Percentiles rank a stretch among this genome's conserved stretches.
phyloP scores from a whole-genome alignment of 306 rosid genomes.

The Senna siamea region DNA sequence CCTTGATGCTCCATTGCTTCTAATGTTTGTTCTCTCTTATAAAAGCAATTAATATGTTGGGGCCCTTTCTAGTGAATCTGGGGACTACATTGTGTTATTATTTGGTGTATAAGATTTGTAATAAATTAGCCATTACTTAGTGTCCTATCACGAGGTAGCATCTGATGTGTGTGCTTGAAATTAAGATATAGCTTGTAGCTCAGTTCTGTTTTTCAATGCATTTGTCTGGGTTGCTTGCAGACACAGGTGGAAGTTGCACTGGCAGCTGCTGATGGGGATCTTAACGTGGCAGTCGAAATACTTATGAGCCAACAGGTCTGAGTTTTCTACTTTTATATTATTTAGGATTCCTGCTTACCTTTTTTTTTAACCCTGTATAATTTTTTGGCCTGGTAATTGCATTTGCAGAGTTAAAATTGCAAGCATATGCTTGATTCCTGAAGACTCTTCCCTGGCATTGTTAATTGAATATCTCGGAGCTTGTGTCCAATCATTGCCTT shows the following conservation, averaged over 20 bases:
- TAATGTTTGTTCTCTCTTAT: neutral
- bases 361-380: neutral
- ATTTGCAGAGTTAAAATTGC: slow-evolving; percentile 58
- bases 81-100: neutral
- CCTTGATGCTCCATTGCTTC: slow-evolving; percentile 2
- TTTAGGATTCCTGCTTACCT: neutral
- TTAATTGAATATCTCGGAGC: slow-evolving; percentile 22
- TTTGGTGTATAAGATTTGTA: slow-evolving; percentile 3
- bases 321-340: slow-evolving; percentile 13
- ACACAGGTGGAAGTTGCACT: slow-evolving; percentile 98
- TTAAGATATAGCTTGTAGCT: slow-evolving; percentile 29
- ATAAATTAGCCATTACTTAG: neutral
- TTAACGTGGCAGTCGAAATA: slow-evolving; percentile 90
- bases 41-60: neutral
- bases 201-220: slow-evolving; percentile 33
- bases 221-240: slow-evolving; percentile 54
- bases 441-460: slow-evolving; percentile 6
- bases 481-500: slow-evolving; percentile 26
- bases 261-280: slow-evolving; percentile 97
- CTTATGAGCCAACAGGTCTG: slow-evolving; percentile 96
- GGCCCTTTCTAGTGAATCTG: neutral
- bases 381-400: slow-evolving; percentile 23
- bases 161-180: slow-evolving; percentile 26
- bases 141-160: neutral
- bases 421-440: slow-evolving; percentile 31